Conservation (phyloP, 805 yeast genomes). For the Metschnikowia orientalis region DNA sequence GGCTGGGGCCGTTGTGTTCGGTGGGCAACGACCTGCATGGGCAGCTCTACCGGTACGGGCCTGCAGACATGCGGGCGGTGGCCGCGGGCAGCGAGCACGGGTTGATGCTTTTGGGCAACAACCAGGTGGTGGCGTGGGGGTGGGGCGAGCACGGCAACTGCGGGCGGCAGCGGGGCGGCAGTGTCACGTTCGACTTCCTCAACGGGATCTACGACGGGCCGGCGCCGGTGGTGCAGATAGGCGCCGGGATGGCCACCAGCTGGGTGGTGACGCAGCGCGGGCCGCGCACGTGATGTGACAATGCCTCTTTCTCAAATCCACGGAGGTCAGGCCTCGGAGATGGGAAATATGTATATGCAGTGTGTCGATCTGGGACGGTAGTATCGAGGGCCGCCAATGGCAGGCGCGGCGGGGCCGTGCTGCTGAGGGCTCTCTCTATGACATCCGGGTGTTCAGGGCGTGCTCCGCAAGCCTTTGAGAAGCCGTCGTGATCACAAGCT, state of each 20-base stretch:
- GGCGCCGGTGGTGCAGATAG: conserved; percentile 28
- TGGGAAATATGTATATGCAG: conserved; percentile 71
- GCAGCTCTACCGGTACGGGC: conserved; percentile 44
- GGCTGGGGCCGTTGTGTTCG: conserved; percentile 32
- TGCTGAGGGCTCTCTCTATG: conserved; percentile 10
- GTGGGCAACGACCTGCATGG: conserved; percentile 76
- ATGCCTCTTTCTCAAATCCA: conserved; percentile 75
- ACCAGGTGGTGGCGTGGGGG: conserved; percentile 74
- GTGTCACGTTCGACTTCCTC: conserved; percentile 34
- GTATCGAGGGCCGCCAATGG: conserved; percentile 43
- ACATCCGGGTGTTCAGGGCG: conserved; percentile 18
- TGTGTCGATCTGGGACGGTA: conserved; percentile 61
- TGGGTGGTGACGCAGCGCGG: conserved; percentile 43
- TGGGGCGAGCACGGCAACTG: conserved; percentile 99
- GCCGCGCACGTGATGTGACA: conserved; percentile 48
- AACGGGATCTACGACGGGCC: conserved; percentile 28
- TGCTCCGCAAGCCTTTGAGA: conserved; percentile 15
- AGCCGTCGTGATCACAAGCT: conserved; percentile 8
- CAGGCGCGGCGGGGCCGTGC: conserved; percentile 12
- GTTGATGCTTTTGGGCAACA: conserved; percentile 31
- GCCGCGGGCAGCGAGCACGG: conserved; percentile 90
- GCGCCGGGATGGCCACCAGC: conserved; percentile 66
- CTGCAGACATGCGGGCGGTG: conserved; percentile 23
- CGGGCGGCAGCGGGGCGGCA: conserved; percentile 38
- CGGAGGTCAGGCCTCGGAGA: conserved; percentile 53